These are phyloP conservation scores for Phaffomyces thermotolerans DNA, from an alignment of 805 yeast genomes.

Conservation along the genomic window DNA sequence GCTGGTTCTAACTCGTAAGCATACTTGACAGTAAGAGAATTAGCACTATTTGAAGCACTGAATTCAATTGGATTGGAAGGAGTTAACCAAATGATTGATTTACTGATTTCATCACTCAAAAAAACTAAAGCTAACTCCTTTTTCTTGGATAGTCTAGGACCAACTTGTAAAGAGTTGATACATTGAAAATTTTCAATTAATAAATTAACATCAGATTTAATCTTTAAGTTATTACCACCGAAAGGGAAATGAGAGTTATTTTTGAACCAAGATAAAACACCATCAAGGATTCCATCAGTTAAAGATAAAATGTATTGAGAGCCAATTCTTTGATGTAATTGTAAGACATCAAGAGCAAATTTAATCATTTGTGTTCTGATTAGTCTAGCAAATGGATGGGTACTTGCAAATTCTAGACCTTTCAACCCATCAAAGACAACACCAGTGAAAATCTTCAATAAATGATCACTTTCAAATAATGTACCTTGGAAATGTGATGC, in stretches of 20 bases:
- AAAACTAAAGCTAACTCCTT: constrained; percentile 52
- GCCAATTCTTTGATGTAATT: constrained; percentile 43
- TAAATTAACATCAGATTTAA: constrained; percentile 58
- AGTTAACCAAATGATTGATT: constrained; percentile 70
- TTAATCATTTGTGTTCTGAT: constrained; percentile 66
- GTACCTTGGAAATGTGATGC: constrained; percentile 76
- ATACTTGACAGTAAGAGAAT: constrained; percentile 33
- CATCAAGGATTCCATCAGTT: constrained; percentile 45
- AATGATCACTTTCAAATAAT: constrained; percentile 59
- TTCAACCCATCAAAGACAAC: constrained; percentile 50
- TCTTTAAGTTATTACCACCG: constrained; percentile 72
- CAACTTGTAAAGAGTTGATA: constrained; percentile 7
- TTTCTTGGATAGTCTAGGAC: constrained; percentile 34
- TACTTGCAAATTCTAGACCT: constrained; percentile 50
- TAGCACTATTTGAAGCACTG: constrained; percentile 30
- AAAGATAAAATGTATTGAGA: constrained; percentile 40
- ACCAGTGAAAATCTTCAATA: constrained; percentile 61
- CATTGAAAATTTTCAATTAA: constrained; percentile 42
- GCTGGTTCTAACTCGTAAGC: constrained; percentile 66
- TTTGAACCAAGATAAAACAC: constrained; percentile 74
- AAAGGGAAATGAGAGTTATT: constrained; percentile 62
- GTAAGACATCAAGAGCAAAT: constrained; percentile 59
- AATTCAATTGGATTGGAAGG: constrained; percentile 25
- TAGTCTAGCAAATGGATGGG: constrained; percentile 76
- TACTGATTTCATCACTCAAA: constrained; percentile 67